These are phyloP conservation scores for Hypericum androsaemum DNA, from an alignment of 345 rosid species.

Conservation along the genomic window DNA sequence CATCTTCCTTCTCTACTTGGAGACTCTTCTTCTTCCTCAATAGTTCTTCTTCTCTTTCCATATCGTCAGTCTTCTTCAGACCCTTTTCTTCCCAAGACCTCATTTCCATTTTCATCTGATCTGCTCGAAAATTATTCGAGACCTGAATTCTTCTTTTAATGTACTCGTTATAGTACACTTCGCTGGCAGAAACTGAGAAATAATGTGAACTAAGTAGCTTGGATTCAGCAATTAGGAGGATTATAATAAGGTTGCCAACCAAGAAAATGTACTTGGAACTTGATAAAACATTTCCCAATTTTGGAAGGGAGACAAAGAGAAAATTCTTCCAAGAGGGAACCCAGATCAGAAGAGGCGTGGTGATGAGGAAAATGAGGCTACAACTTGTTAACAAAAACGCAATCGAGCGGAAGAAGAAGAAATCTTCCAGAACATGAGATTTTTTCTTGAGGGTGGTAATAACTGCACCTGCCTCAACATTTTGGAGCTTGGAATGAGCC, in stretches of 20 bases:
- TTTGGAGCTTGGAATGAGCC: slow-evolving; percentile 23
- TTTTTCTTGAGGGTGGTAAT: slow-evolving; percentile 28
- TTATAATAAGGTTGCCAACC: slow-evolving; percentile 45
- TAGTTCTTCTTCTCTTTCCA: slow-evolving; percentile 2
- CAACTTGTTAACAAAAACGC: slow-evolving; percentile 25
- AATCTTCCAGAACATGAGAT: slow-evolving; percentile 18
- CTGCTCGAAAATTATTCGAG: slow-evolving; percentile 2
- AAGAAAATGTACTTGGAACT: slow-evolving; percentile 37
- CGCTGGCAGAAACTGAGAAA: slow-evolving; percentile 14
- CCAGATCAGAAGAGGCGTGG: slow-evolving; percentile 29
- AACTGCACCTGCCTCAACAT: slow-evolving; percentile 19
- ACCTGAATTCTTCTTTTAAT: slow-evolving; percentile 13
- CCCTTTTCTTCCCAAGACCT: slow-evolving; percentile 9
- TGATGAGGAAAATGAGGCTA: slow-evolving; percentile 28
- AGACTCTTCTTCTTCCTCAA: slow-evolving; percentile 10
- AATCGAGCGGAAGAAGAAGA: slow-evolving; percentile 17
- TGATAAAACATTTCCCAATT: slow-evolving; percentile 14
- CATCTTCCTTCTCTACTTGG: slow-evolving; percentile 12
- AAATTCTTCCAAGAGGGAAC: slow-evolving; percentile 17
- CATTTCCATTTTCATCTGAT: slow-evolving; percentile 12
- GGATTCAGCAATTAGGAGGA: slow-evolving; percentile 39
- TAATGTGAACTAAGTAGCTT: slow-evolving; percentile 31
- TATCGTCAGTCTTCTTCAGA: slow-evolving; percentile 8
- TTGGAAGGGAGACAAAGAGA: slow-evolving; percentile 22
- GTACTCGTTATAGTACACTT: slow-evolving; percentile 28